Evolutionary conservation across 2,329 filamentous ascomycete genomes (phyloP), one percentile per base, ranked within the genome.

Genomic region (Xylogone sp.): DNA sequence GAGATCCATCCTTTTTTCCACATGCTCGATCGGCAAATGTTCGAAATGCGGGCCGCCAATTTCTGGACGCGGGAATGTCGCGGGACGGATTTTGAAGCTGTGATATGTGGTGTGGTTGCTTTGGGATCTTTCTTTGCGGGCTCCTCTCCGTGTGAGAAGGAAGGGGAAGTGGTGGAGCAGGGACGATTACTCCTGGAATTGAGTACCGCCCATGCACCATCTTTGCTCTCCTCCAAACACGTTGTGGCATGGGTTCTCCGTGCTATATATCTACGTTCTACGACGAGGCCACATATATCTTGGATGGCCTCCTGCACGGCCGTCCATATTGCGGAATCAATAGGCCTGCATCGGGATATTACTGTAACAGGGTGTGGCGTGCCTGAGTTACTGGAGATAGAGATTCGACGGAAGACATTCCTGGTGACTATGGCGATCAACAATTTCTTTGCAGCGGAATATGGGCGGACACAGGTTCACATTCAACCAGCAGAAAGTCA

Each of bases 391-490:
- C 12, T 55, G 16, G 51, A 59, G 21, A 24, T 56, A 10, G 53
- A 58, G 18, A 13, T 53, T 3, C 52, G 60, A n/a, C 49, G 58
- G 21, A 53, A 52, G 24, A 55, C 45, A 5, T 62, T 63, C 29
- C 62, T 56, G 60, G 51, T 58, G 12, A 52, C 57, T 6, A 48
- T 50, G 31, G 49, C 53, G 1, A 24, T 62, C 3, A 61, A 63
- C 43, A 51, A 51, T 31, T 54, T 56, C 34, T 50, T 62, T 20
- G 45, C 54, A 21, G 50, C 51, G 2, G 55, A 63, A 20, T 59
- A 59, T 52, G 58, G 59, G 5, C 53, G 59, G 18, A 55, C 58
- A 8, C 56, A 46, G 29, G 53, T 59, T n/a, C 21, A 46, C 1
- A 42, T 63, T 21, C 53, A 62, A 16, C 42, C 45, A 13, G 51